Evolutionary conservation across 805 yeast species (phyloP), one percentile per base, ranked within the genome.

Genomic region (Ogataea degrootiae): DNA sequence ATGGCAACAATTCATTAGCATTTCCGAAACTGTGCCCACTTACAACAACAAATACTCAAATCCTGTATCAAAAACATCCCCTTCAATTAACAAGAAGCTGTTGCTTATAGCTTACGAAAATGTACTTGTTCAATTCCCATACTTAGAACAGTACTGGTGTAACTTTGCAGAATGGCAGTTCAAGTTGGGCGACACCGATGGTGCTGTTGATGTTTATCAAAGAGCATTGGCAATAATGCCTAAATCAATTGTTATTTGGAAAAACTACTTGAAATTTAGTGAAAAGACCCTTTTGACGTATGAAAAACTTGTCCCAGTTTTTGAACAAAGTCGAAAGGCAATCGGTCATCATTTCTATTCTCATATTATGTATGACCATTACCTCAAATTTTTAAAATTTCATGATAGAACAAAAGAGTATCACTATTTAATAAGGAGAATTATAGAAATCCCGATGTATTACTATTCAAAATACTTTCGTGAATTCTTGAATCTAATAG

Each of bases 121-220:
- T 37, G 58, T 80, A 14, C 64, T 82, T 15, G 59, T 60, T 1
- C 68, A 70, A 41, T 81, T 63, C 54, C 87, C 87, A 0, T 59
- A 66, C 5, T 61, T 75, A 31, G 79, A 74, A 51, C 76, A 75
- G 40, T 78, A 78, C 55, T 82, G 87, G 87, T 63, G 77, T n/a
- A 68, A 73, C 36, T 79, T 66, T 58, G 83, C 85, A 0, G 56
- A 62, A 4, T 66, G 74, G 70, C 75, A 73, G 52, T 75, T 71
- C 52, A 64, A 61, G 33, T 57, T 77, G 31, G 81, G 80, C 1
- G 56, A 69, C 42, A 68, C 77, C 1, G 63, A 62, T 0, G 47
- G 50, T 3, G 72, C 79, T 2, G 60, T 61, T 2, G 50, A 47
- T 1, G 60, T 78, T 2, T 80, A 67, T 52, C 50, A 63, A 31